Evolutionary conservation across 371 early-diverging fungal species (phyloP).

Genomic region (Lichtheimia hyalospora): DNA sequence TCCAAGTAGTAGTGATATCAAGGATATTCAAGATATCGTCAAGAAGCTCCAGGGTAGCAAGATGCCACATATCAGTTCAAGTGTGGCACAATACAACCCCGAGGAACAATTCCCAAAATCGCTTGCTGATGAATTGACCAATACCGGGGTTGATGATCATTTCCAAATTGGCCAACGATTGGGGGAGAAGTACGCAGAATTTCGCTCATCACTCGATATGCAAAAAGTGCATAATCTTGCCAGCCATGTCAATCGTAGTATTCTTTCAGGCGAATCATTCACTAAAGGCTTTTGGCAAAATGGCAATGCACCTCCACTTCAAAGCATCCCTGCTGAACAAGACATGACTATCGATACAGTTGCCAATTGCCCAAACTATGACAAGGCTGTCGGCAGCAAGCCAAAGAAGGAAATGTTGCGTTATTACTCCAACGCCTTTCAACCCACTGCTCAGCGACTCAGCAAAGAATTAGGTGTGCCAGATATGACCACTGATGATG

Average conservation of each 20-base stretch:
- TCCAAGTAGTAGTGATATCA: conserved; percentile 18
- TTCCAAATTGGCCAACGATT: conserved; percentile 25
- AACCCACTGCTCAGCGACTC: conserved; percentile 23
- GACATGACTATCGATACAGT: conserved; percentile 23
- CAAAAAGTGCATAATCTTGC: conserved; percentile 12
- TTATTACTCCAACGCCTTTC: conserved; percentile 3
- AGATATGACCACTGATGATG: conserved; percentile 13
- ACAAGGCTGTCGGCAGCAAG: conserved; percentile 10
- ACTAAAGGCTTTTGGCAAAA: conserved; percentile 4
- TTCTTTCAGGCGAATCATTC: conserved; percentile 1
- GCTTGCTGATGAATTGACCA: conserved; percentile 15
- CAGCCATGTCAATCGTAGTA: conserved; percentile 5
- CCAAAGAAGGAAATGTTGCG: conserved; percentile 8
- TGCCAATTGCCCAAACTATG: conserved; percentile 17
- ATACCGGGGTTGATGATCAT: conserved; percentile 23
- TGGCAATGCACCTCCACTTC: not conserved
- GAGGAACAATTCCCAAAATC: not conserved
- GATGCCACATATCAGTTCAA: conserved; percentile 10
- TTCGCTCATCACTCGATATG: conserved; percentile 3
- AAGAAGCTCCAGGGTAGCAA: conserved; percentile 7
- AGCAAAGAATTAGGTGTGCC: conserved; percentile 13
- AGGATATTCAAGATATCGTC: conserved; percentile 14
- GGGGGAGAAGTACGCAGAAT: conserved; percentile 13
- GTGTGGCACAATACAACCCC: conserved; percentile 20
- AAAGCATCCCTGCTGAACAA: conserved; percentile 2